phyloP scores from a whole-genome alignment of 2,329 filamentous ascomycete species.

The Aureobasidium zeae region DNA sequence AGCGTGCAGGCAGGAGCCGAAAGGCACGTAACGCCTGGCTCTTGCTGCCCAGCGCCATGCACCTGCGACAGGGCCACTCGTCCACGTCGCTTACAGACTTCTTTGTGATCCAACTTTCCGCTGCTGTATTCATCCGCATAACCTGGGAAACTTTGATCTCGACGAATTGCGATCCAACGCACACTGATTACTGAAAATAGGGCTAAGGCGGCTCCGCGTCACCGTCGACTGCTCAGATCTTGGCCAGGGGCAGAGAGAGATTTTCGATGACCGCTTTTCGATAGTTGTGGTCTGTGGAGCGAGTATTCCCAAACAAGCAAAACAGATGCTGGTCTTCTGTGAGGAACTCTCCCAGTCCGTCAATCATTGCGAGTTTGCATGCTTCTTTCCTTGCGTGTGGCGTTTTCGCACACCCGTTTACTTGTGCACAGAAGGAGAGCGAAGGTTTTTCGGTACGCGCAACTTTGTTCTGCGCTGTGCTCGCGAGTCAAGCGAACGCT shows the following conservation, averaged over 20 bases:
- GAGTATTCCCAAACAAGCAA: constrained; percentile 7
- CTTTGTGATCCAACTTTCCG: background rate
- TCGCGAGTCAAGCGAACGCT: constrained; percentile 2
- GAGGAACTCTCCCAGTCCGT: constrained; percentile 6
- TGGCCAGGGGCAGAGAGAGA: constrained; percentile 6
- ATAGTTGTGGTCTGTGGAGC: constrained; percentile 12
- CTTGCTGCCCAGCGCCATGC: background rate
- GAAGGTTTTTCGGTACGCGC: constrained; percentile 14
- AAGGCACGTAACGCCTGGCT: background rate
- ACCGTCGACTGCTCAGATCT: constrained; percentile 8
- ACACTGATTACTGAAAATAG: background rate
- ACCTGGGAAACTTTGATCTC: constrained; percentile 1
- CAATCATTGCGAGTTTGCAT: constrained; percentile 1
- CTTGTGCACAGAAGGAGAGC: constrained; percentile 7
- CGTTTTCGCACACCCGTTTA: constrained; percentile 6
- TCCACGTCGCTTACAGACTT: constrained; percentile 9
- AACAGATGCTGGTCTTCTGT: background rate
- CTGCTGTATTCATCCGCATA: background rate
- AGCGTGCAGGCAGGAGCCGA: background rate
- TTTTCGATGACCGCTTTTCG: constrained; percentile 7
- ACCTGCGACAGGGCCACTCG: background rate
- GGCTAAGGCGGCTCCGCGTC: constrained; percentile 9
- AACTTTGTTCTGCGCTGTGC: constrained; percentile 11
- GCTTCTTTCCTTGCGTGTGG: background rate
- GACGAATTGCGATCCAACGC: background rate